These are phyloP conservation scores for Collybia nuda DNA, from an alignment of 768 basidiomycete genomes.

Conservation along the genomic window DNA sequence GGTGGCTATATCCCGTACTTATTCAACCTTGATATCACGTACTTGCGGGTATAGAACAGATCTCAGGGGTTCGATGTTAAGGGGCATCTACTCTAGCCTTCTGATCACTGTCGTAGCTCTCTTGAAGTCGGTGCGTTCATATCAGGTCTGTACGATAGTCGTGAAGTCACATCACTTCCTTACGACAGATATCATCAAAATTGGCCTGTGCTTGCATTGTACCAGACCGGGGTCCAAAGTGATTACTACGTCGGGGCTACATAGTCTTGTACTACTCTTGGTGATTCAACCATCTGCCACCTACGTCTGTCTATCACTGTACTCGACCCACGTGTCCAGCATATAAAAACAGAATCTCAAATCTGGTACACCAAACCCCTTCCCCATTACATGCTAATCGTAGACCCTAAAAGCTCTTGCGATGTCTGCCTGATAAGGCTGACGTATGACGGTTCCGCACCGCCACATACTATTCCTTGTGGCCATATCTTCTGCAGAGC, in stretches of 20 bases:
- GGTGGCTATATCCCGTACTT: constrained; percentile 24
- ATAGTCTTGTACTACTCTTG: too few relatives aligned
- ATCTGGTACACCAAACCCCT: too few relatives aligned
- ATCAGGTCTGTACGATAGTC: background rate
- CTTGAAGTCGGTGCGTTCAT: constrained; percentile 34
- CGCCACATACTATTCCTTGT: constrained; percentile 73
- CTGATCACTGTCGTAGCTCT: constrained; percentile 47
- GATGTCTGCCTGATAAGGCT: constrained; percentile 76
- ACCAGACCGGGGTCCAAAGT: too few relatives aligned
- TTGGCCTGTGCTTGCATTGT: too few relatives aligned
- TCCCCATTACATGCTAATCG: constrained; percentile 37
- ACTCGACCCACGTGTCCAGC: background rate
- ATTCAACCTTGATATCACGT: constrained; percentile 37
- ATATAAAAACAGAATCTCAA: too few relatives aligned
- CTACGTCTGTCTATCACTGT: too few relatives aligned
- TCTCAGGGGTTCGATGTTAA: too few relatives aligned
- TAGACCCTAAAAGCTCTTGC: constrained; percentile 71
- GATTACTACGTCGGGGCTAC: too few relatives aligned
- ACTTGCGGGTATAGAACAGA: too few relatives aligned
- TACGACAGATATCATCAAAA: too few relatives aligned
- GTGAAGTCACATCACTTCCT: background rate
- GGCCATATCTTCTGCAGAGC: constrained; percentile 74
- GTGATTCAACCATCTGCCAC: too few relatives aligned
- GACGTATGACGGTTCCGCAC: constrained; percentile 47
- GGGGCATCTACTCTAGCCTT: too few relatives aligned